Evolutionary conservation across 2,329 filamentous ascomycete genomes (phyloP).

Genomic region (Spiromastix sp.): DNA sequence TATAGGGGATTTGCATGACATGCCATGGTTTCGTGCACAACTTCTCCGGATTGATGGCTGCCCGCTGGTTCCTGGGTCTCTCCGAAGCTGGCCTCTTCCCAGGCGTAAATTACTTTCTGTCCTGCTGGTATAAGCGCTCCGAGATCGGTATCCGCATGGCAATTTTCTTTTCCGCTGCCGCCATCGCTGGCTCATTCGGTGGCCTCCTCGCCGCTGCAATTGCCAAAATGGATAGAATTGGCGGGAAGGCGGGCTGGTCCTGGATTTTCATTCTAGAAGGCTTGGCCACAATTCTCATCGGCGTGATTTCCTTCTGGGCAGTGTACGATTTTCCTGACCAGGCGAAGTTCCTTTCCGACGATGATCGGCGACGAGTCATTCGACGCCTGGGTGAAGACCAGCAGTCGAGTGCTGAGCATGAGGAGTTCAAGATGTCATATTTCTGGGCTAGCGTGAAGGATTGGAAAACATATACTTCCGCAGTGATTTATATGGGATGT

Average conservation of each 20-base stretch:
- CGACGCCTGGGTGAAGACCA: constrained; percentile 59
- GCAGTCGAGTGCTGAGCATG: constrained; percentile 63
- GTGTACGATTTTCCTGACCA: constrained; percentile 75
- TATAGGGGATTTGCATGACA: constrained; percentile 34
- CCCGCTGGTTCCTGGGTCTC: constrained; percentile 37
- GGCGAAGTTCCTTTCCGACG: constrained; percentile 59
- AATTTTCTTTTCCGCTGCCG: constrained; percentile 70
- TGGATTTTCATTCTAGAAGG: constrained; percentile 72
- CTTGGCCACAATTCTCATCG: constrained; percentile 18
- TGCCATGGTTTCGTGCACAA: constrained; percentile 37
- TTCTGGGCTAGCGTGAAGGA: constrained; percentile 64
- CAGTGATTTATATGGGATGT: constrained; percentile 66
- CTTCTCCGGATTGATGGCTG: constrained; percentile 37
- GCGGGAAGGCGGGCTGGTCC: constrained; percentile 54
- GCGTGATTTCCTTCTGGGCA: constrained; percentile 58
- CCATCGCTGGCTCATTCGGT: constrained; percentile 70
- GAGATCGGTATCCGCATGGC: constrained; percentile 66
- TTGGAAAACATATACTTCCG: constrained; percentile 73
- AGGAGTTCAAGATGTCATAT: constrained; percentile 63
- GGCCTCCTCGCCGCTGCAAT: constrained; percentile 73
- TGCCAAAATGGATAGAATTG: constrained; percentile 66
- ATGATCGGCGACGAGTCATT: constrained; percentile 63
- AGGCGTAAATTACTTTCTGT: constrained; percentile 16
- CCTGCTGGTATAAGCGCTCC: constrained; percentile 59
- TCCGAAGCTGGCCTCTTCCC: constrained; percentile 20